These are phyloP conservation scores for Rhizoclosmatium sp. DNA, from an alignment of 192 early-diverging fungal genomes.

Conservation along the genomic window DNA sequence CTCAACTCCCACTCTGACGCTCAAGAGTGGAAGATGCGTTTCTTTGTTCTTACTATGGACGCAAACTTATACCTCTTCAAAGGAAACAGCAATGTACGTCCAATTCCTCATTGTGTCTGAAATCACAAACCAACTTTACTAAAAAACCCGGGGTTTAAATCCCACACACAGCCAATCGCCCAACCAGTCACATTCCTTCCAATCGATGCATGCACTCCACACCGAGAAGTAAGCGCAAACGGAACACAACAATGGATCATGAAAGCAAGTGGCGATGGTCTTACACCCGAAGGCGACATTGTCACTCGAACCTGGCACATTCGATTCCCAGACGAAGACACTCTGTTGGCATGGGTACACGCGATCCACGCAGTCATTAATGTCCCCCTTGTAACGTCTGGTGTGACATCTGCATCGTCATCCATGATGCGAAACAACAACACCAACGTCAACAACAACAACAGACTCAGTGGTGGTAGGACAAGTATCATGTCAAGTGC, in stretches of 20 bases:
- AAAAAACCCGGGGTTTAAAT: no score
- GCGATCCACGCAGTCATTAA: neutral
- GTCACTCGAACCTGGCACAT: neutral
- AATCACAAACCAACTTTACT: no score
- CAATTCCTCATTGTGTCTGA: no score
- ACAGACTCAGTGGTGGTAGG: neutral
- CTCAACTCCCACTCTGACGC: constrained; percentile 1
- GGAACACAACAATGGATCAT: neutral
- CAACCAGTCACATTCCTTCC: constrained; percentile 18
- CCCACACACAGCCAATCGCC: neutral
- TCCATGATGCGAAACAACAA: neutral
- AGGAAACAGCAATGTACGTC: no score
- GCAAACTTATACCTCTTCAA: constrained; percentile 5
- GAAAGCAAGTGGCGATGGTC: neutral
- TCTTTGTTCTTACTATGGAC: neutral
- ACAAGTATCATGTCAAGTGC: neutral
- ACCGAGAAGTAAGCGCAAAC: neutral
- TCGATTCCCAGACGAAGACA: neutral
- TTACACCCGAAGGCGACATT: neutral
- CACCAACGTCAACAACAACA: neutral
- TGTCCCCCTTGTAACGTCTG: no score
- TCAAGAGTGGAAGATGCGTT: neutral
- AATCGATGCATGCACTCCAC: neutral
- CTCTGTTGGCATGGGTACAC: neutral
- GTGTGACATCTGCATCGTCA: no score